Conservation (phyloP, 257 asterid genomes). For the Przewalskia tangutica region DNA sequence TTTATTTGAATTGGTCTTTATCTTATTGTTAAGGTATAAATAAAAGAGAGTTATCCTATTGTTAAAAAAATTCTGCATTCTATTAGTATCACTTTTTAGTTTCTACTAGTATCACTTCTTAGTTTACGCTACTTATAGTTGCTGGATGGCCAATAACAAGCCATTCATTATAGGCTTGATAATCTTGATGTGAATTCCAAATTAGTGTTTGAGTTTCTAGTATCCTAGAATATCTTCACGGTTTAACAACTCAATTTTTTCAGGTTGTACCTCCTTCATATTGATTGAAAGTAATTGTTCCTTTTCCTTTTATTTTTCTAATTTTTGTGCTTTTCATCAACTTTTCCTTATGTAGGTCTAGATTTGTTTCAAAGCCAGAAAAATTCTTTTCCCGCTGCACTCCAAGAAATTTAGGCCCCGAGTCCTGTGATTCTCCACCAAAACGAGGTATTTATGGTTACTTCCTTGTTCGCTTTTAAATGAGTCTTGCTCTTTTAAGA, state of each 20-base stretch:
- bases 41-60: background rate
- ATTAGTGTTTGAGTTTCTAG: background rate
- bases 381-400: slow-evolving; percentile 64
- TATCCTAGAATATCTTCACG: background rate
- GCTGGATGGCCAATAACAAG: background rate
- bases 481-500: background rate
- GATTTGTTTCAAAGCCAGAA: slow-evolving; percentile 50
- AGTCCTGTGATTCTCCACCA: slow-evolving; percentile 92
- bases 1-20: background rate
- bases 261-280: background rate
- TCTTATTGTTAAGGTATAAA: background rate
- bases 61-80: background rate
- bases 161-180: background rate
- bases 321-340: background rate
- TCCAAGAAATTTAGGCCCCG: slow-evolving; percentile 70
- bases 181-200: background rate
- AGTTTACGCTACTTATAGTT: background rate
- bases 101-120: background rate
- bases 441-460: slow-evolving; percentile 56
- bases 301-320: background rate
- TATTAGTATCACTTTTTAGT: background rate
- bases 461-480: slow-evolving; percentile 17
- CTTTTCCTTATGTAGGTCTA: slow-evolving; percentile 33
- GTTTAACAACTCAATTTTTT: background rate
- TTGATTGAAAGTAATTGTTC: background rate